These are phyloP conservation scores for Arachis hypogaea DNA, from an alignment of 306 rosid genomes.

Conservation along the genomic window DNA sequence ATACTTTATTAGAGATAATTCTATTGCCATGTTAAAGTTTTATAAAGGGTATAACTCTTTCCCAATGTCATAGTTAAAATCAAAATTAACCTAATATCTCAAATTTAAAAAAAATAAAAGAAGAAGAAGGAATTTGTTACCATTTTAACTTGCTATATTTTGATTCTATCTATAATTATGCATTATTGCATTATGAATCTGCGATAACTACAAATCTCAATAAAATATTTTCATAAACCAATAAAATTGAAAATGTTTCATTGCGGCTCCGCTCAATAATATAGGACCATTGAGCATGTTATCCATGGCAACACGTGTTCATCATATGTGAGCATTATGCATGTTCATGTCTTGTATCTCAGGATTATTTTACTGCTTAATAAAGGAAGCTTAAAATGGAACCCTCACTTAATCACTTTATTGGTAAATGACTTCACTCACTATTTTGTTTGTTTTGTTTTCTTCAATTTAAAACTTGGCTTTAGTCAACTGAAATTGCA, in stretches of 20 bases:
- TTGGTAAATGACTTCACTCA: not conserved
- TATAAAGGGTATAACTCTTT: too few species aligned
- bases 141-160: too few species aligned
- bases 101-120: too few species aligned
- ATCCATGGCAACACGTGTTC: constrained; percentile 37
- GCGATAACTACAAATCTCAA: not conserved
- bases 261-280: constrained; percentile 9
- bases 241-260: constrained; percentile 17
- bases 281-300: constrained; percentile 36
- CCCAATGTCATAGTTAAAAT: too few species aligned
- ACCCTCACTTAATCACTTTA: not conserved
- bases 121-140: too few species aligned
- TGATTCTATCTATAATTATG: not conserved
- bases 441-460: not conserved
- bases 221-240: not conserved
- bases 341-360: constrained; percentile 26
- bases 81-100: too few species aligned
- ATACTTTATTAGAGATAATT: too few species aligned
- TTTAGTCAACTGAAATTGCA: constrained; percentile 26
- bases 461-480: not conserved
- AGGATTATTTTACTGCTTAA: not conserved
- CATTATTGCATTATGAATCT: not conserved
- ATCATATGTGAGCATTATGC: not conserved
- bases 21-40: too few species aligned
- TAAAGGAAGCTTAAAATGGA: not conserved